Percentiles rank a stretch among this genome's conserved stretches.
Evolutionary conservation across 805 yeast species (phyloP).

Genomic region (Torulaspora indica): DNA sequence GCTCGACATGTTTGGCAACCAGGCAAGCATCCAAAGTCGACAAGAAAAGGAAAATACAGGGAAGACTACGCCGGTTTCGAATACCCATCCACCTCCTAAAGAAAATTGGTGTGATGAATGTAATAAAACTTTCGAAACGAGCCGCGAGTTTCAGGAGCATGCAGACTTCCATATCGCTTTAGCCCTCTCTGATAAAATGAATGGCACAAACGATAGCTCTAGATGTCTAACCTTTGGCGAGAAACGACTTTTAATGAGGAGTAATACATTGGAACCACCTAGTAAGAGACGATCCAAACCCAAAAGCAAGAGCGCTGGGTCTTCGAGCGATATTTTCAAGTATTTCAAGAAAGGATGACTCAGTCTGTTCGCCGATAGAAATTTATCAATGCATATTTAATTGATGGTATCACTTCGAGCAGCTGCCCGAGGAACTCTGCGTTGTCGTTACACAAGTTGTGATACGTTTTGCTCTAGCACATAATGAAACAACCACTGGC

Average conservation of each 20-base stretch:
- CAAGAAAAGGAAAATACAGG: not conserved
- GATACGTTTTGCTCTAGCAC: too few species aligned
- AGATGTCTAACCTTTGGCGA: constrained; percentile 29
- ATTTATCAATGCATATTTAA: too few species aligned
- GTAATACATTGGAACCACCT: not conserved
- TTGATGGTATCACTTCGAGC: too few species aligned
- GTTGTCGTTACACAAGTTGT: too few species aligned
- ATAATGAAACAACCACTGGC: too few species aligned
- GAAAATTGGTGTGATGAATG: constrained; percentile 24
- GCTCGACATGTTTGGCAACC: constrained; percentile 34
- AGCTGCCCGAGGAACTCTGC: too few species aligned
- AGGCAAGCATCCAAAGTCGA: constrained; percentile 6
- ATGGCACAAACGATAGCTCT: constrained; percentile 34
- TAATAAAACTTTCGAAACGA: constrained; percentile 14
- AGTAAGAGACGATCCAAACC: not conserved
- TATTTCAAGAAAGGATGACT: constrained; percentile 8
- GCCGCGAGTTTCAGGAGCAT: constrained; percentile 41
- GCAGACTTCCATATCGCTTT: constrained; percentile 52
- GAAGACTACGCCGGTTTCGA: not conserved
- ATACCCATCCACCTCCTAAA: not conserved
- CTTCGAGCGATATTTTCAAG: constrained; percentile 10
- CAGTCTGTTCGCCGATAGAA: too few species aligned
- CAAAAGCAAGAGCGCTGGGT: constrained; percentile 1
- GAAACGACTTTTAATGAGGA: constrained; percentile 22
- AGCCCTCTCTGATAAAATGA: constrained; percentile 43